Percentiles rank a stretch among this genome's conserved stretches.
Conservation (phyloP, 768 basidiomycete genomes). For the Boletus sp. region DNA sequence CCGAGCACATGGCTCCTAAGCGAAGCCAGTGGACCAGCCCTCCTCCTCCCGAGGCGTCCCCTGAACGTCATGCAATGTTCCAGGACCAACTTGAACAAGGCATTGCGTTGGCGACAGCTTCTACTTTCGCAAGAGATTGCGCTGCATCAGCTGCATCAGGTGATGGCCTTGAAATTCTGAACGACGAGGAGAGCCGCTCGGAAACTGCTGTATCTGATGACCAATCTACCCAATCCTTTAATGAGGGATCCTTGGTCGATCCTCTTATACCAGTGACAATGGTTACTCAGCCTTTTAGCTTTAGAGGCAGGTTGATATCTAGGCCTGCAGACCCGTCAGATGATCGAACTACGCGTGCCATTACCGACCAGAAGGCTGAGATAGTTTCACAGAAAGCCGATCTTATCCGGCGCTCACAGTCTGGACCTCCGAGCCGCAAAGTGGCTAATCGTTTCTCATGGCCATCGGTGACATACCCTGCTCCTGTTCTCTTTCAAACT, state of each 20-base stretch:
- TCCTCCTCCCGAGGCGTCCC: conserved; percentile 73
- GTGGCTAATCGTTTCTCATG: conserved; percentile 37
- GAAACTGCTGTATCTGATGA: conserved; percentile 67
- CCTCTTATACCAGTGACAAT: conserved; percentile 11
- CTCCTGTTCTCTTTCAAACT: conserved; percentile 52
- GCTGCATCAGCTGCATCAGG: conserved; percentile 53
- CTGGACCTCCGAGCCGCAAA: conserved; percentile 41
- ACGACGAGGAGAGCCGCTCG: conserved; percentile 63
- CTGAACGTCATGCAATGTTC: conserved; percentile 62
- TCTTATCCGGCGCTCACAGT: conserved; percentile 41
- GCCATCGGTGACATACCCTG: conserved; percentile 43
- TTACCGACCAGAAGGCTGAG: conserved; percentile 6
- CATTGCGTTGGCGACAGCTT: conserved; percentile 65
- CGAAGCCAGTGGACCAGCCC: conserved; percentile 84
- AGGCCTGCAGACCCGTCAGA: conserved; percentile 9
- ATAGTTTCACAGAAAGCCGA: conserved; percentile 37
- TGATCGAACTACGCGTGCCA: background rate
- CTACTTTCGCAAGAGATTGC: conserved; percentile 57
- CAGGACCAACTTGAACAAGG: conserved; percentile 65
- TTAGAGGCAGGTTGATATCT: conserved; percentile 29
- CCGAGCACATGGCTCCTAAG: conserved; percentile 80
- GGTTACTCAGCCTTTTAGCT: conserved; percentile 7
- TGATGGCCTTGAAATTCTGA: conserved; percentile 57
- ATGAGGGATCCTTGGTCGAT: conserved; percentile 43
- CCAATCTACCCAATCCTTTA: conserved; percentile 65